Evolutionary conservation across 371 early-diverging fungal species (phyloP).

Genomic region (Actinomortierella wolfii): DNA sequence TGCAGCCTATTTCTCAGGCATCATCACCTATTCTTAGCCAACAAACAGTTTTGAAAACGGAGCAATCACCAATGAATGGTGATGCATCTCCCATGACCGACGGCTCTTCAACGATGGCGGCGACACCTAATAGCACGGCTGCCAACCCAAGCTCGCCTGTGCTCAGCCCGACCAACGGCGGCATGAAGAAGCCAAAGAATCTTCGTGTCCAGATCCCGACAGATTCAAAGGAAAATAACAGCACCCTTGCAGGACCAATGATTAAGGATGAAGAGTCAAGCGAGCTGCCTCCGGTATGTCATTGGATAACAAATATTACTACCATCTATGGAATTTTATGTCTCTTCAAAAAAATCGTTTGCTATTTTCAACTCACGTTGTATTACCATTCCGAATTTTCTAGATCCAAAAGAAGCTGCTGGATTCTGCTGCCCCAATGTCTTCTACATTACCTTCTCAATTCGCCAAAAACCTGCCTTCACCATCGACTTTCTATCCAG

Average conservation of each 20-base stretch:
- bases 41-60: constrained; percentile 35
- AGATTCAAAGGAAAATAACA: constrained; percentile 31
- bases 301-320: not conserved
- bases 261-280: constrained; percentile 44
- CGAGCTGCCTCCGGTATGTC: constrained; percentile 39
- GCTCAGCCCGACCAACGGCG: constrained; percentile 36
- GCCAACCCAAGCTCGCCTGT: constrained; percentile 32
- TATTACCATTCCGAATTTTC: not conserved
- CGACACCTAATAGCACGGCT: constrained; percentile 21
- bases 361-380: not conserved
- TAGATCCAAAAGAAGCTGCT: constrained; percentile 43
- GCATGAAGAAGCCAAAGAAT: constrained; percentile 30
- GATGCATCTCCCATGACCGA: constrained; percentile 43
- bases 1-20: constrained; percentile 30
- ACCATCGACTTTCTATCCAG: constrained; percentile 78
- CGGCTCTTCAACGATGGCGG: constrained; percentile 31
- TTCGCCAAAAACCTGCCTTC: constrained; percentile 81
- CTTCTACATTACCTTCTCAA: constrained; percentile 55
- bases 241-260: constrained; percentile 41
- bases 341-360: too few species aligned
- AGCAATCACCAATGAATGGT: constrained; percentile 41
- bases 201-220: constrained; percentile 39
- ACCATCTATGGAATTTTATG: too few species aligned
- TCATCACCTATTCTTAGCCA: constrained; percentile 34
- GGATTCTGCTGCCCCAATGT: constrained; percentile 40